Conservation (phyloP, 441 rosid species). For the Syzygium malaccense region DNA sequence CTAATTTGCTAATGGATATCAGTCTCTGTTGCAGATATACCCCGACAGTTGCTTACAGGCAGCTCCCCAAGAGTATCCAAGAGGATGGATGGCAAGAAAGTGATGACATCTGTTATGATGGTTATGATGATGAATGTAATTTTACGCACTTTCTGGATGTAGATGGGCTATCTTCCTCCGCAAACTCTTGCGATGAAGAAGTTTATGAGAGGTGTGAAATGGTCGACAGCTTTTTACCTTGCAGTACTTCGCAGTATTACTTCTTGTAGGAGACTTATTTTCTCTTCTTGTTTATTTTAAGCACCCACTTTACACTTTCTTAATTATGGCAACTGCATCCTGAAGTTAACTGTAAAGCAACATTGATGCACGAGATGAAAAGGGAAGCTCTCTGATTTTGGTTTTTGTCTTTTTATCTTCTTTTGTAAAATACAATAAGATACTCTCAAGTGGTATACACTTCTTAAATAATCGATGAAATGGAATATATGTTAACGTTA, state of each 20-base stretch:
- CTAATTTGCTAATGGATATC: neutral
- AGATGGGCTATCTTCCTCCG: conserved; percentile 94
- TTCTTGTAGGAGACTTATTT: neutral
- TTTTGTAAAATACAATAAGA: neutral
- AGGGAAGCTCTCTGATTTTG: neutral
- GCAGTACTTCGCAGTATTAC: neutral
- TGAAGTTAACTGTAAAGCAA: neutral
- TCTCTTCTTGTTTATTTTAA: neutral
- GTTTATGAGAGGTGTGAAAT: conserved; percentile 52
- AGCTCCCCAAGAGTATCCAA: conserved; percentile 31
- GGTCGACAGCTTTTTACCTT: neutral
- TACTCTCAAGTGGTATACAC: neutral
- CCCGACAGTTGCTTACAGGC: conserved; percentile 24
- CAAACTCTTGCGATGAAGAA: conserved; percentile 90
- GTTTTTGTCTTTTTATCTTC: neutral
- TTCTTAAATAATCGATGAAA: neutral
- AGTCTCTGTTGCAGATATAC: conserved; percentile 28
- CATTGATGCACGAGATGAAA: neutral
- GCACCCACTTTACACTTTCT: neutral
- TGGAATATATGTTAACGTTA: neutral
- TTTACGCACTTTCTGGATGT: conserved; percentile 69
- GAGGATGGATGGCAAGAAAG: conserved; percentile 38
- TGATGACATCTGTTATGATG: conserved; percentile 45
- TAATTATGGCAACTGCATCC: neutral
- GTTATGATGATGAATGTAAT: conserved; percentile 50